Percentiles rank a stretch among this genome's conserved stretches.
Conservation (phyloP, 495 filamentous ascomycete genomes). For the Letharia lupina region DNA sequence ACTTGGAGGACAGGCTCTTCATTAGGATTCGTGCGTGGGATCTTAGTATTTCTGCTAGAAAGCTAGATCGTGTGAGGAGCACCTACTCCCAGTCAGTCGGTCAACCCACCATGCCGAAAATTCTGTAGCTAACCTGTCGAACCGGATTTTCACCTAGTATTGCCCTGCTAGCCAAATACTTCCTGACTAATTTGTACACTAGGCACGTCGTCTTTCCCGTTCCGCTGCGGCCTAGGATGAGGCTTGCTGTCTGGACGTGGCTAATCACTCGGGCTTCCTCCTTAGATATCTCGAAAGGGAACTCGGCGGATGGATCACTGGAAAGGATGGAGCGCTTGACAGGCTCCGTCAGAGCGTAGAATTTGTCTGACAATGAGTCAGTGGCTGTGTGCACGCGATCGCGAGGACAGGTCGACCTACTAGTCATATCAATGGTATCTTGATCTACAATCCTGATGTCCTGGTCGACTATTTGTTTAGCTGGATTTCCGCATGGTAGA, state of each 20-base stretch:
- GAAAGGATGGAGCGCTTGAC: slow-evolving; percentile 26
- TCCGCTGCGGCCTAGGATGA: slow-evolving; percentile 40
- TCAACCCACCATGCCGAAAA: no score
- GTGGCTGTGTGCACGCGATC: not conserved
- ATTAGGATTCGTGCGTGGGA: slow-evolving; percentile 31
- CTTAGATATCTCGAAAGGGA: slow-evolving; percentile 35
- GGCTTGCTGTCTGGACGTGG: slow-evolving; percentile 29
- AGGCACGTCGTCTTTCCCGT: slow-evolving; percentile 42
- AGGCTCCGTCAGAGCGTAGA: slow-evolving; percentile 33
- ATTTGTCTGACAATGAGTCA: slow-evolving; percentile 28
- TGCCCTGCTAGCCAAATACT: slow-evolving; percentile 23
- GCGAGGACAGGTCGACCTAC: slow-evolving; percentile 10
- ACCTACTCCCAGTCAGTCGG: slow-evolving; percentile 23
- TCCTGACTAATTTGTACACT: slow-evolving; percentile 34
- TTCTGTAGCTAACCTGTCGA: slow-evolving; percentile 25
- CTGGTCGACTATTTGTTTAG: not conserved
- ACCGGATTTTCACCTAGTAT: slow-evolving; percentile 11
- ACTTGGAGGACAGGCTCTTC: slow-evolving; percentile 3
- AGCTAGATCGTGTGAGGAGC: slow-evolving; percentile 35
- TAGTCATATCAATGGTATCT: slow-evolving; percentile 27
- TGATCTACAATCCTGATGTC: slow-evolving; percentile 16
- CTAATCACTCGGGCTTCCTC: slow-evolving; percentile 32
- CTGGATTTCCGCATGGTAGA: not conserved
- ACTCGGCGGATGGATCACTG: slow-evolving; percentile 24
- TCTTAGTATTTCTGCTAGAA: slow-evolving; percentile 32